These are phyloP conservation scores for Malbranchea cinnamomea DNA, from an alignment of 2,329 filamentous ascomycete species.

Conservation along the genomic window DNA sequence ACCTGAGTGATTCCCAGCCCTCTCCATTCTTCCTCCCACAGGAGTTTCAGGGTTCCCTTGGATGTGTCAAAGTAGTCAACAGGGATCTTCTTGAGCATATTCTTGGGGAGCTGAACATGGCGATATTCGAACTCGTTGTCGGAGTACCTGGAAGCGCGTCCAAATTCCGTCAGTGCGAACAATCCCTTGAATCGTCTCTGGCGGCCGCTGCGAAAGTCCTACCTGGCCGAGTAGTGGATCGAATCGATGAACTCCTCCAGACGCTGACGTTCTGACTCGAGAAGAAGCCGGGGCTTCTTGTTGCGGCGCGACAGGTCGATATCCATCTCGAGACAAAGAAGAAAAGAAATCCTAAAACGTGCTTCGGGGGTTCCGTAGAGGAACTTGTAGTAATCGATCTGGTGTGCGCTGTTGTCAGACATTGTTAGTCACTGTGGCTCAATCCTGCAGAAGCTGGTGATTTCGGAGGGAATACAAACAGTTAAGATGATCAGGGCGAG, in stretches of 20 bases:
- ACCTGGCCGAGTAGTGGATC: slow-evolving; percentile 93
- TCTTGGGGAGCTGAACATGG: slow-evolving; percentile 92
- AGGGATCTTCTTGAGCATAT: slow-evolving; percentile 94
- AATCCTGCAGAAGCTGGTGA: too few species aligned
- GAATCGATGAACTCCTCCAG: slow-evolving; percentile 84
- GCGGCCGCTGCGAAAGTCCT: slow-evolving; percentile 17
- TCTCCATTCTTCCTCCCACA: slow-evolving; percentile 99
- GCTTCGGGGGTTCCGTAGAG: too few species aligned
- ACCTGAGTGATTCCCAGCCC: slow-evolving; percentile 95
- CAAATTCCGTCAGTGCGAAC: background rate
- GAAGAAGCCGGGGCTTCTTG: slow-evolving; percentile 64
- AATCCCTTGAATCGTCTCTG: background rate
- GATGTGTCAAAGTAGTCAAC: slow-evolving; percentile 81
- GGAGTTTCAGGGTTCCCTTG: slow-evolving; percentile 83
- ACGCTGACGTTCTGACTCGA: slow-evolving; percentile 64
- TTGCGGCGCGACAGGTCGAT: slow-evolving; percentile 81
- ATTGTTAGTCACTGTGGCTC: too few species aligned
- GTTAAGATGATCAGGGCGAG: too few species aligned
- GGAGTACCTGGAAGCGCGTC: slow-evolving; percentile 52
- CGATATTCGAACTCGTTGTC: slow-evolving; percentile 92
- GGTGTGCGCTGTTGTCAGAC: too few species aligned
- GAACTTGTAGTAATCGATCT: too few species aligned
- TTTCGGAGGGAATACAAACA: too few species aligned
- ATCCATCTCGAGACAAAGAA: slow-evolving; percentile 28
- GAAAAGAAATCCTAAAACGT: too few species aligned